Evolutionary conservation across 2,329 filamentous ascomycete genomes (phyloP), one percentile per base, ranked within the genome.

Genomic region (Nectriaceae sp.): DNA sequence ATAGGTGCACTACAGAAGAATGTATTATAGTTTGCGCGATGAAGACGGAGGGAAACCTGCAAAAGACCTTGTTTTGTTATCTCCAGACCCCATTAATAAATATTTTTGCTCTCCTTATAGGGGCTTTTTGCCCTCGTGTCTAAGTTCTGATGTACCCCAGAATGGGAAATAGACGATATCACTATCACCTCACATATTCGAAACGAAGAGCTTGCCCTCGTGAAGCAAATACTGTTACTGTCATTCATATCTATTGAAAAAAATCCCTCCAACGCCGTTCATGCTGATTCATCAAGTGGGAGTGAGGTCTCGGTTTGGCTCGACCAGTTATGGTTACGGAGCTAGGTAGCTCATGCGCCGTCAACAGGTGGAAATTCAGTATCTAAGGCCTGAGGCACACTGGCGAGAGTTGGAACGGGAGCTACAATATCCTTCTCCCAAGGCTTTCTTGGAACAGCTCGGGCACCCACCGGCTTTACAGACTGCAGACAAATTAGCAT

Each of bases 401-500:
- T 13, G 13, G 24, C 24, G 6, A 29, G 13, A 29, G 13, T 13
- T 6, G 51, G 37, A 5, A 50, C 49, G 4, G 65, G 45, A 4
- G 47, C 26, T 4, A 21, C 42, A 20, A 38, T 50, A 15, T 81
- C 76, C 59, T 77, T 88, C 72, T 96, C 92, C 92, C 92, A 97
- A 1, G 92, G 92, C 70, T 84, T 84, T 43, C 65, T 73, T 0
- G 79, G 77, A 11, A 73, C 78, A 20, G 70, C 56, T 38, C 76
- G 70, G 42, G 72, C 66, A 11, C 77, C 77, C 33, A 79, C 65
- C 0, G 77, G 77, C 42, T 75, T 75, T 13, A 78, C 70, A 2
- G 72, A 66, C 76, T 78, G 33, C 13, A 11, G 15, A n/a, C 26
- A 16, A 4, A 35, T 61, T 21, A 64, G 44, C n/a, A 8, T 15